Base-by-base conservation (phyloP, 2,329 filamentous ascomycete species). In the Fulvia fulva region DNA sequence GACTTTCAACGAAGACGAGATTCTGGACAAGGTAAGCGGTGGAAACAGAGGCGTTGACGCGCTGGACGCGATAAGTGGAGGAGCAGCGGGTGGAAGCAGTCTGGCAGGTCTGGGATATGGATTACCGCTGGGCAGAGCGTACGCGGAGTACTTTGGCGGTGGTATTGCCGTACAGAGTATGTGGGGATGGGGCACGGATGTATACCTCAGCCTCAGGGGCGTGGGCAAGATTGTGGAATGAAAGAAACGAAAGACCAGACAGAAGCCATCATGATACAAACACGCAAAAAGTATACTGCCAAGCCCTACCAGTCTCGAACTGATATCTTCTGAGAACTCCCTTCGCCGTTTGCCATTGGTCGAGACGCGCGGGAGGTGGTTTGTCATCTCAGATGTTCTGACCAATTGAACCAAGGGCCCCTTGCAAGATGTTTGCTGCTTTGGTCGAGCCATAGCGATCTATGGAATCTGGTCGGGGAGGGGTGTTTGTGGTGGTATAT, bases 131-230 rank as follows among this genome's bases (percentile, higher is more conserved):
- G 91, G 91, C 54, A 83, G 94, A 61, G 93, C 94, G 0, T 99
- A 99, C 71, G 94, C 94, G 0, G 93, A 99, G 77, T 99, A 97
- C 69, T 99, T 99, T 78, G 94, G 94, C 1, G 94, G 94, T 0
- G 92, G 92, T 2, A 94, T 99, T 58, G 87, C 87, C 4, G 87
- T 99, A n/a, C 93, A 99, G 80, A 97, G 91, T 72, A 76, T 97
- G 49, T 94, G 91, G 78, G 93, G 94, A 3, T 99, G 94, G 94
- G 94, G 86, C 0, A 86, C 84, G 2, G 85, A 87, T 75, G 84
- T 87, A 1, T 87, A 87, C 72, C 71, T 87, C 55, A 86, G 81
- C 52, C 67, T 87, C 62, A 77, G 83, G 63, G 84, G 84, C 0
- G 83, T 87, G 55, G 84, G 83, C 0, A 82, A 76, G 61, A 71